Evolutionary conservation across 2,329 filamentous ascomycete species (phyloP).

Genomic region (Penicillium paneum): DNA sequence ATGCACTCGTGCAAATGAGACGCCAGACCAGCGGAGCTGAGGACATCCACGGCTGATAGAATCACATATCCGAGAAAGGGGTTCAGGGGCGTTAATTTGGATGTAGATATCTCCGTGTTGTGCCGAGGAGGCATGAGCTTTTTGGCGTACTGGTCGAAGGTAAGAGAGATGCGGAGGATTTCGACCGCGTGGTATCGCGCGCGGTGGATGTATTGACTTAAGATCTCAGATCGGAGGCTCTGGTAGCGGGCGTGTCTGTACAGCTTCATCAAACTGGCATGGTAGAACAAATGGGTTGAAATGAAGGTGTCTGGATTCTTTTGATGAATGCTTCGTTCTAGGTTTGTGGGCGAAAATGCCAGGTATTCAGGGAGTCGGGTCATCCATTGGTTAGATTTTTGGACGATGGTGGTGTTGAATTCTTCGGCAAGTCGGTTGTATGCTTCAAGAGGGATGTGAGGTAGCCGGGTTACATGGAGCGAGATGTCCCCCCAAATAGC

Average conservation of each 20-base stretch:
- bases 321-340: constrained; percentile 54
- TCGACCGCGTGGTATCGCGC: constrained; percentile 54
- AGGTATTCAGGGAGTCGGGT: constrained; percentile 55
- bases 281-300: constrained; percentile 65
- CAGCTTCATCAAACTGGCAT: constrained; percentile 61
- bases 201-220: constrained; percentile 48
- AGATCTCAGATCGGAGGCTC: constrained; percentile 41
- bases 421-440: constrained; percentile 49
- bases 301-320: constrained; percentile 59
- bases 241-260: constrained; percentile 57
- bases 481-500: constrained; percentile 65
- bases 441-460: constrained; percentile 43
- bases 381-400: constrained; percentile 58
- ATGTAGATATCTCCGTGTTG: constrained; percentile 15
- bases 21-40: constrained; percentile 59
- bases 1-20: constrained; percentile 53
- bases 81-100: constrained; percentile 49
- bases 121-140: constrained; percentile 22
- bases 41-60: constrained; percentile 63
- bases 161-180: constrained; percentile 47
- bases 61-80: constrained; percentile 63
- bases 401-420: constrained; percentile 53
- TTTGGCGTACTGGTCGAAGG: constrained; percentile 25
- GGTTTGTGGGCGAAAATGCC: constrained; percentile 54
- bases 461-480: constrained; percentile 56